These are phyloP conservation scores for Solanum etuberosum DNA, from an alignment of 257 asterid species.

Conservation along the genomic window DNA sequence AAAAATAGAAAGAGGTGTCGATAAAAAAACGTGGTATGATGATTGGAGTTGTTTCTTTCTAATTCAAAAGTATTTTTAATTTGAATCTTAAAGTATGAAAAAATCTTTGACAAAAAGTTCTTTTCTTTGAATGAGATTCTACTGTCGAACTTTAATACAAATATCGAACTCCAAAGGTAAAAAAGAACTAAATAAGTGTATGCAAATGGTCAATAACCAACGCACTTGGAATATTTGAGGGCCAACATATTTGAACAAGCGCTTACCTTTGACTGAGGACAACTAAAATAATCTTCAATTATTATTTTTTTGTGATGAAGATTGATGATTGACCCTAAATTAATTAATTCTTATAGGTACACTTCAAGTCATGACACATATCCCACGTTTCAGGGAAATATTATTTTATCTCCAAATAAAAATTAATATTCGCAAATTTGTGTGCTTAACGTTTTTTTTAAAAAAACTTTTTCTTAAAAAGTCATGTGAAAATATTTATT, in stretches of 20 bases:
- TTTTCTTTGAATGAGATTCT: too few species aligned
- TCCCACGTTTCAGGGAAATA: background rate
- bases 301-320: background rate
- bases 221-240: background rate
- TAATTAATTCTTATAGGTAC: background rate
- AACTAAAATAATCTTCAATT: background rate
- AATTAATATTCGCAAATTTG: background rate
- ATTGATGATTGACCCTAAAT: background rate
- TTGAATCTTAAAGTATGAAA: too few species aligned
- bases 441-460: background rate
- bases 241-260: background rate
- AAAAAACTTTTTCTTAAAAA: background rate
- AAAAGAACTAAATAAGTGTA: too few species aligned
- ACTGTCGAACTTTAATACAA: accelerated
- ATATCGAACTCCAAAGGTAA: too few species aligned
- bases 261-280: background rate
- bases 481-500: background rate
- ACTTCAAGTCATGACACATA: background rate
- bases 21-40: accelerated
- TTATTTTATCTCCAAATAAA: background rate
- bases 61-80: too few species aligned
- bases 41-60: too few species aligned
- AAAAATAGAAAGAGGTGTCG: too few species aligned
- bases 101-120: accelerated
- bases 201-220: background rate